A percentile compares a stretch with the other conserved stretches of the same genome.
phyloP scores from a whole-genome alignment of 306 rosid genomes.

The Citrullus colocynthis region DNA sequence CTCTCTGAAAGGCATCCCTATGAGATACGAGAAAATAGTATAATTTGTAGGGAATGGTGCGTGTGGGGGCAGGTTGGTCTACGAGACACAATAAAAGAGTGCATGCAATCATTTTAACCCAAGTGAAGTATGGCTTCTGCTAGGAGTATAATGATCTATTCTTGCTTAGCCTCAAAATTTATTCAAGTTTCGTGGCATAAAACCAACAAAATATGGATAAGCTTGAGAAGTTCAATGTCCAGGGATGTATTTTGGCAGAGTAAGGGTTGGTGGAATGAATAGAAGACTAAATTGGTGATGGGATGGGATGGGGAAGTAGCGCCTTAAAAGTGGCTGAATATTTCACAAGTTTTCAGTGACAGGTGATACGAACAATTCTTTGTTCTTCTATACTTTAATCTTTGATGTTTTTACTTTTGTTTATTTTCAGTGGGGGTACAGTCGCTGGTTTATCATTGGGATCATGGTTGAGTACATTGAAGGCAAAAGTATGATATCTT shows the following conservation, averaged over 20 bases:
- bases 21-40: background rate
- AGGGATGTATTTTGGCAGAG: background rate
- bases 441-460: conserved; percentile 81
- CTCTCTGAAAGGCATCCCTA: background rate
- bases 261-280: background rate
- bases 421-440: conserved; percentile 68
- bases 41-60: background rate
- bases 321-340: background rate
- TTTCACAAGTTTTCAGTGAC: background rate
- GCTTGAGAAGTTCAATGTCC: background rate
- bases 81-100: background rate
- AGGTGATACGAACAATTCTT: background rate
- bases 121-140: background rate
- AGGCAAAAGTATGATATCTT: conserved; percentile 61
- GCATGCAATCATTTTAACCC: background rate
- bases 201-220: background rate
- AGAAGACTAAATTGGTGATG: background rate
- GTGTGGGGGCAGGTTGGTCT: background rate
- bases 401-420: conserved; percentile 4
- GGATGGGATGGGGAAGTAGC: background rate
- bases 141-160: background rate
- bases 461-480: conserved; percentile 62
- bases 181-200: background rate
- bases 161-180: background rate
- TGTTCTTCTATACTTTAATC: background rate